A percentile compares a stretch with the other conserved stretches of the same genome.
Evolutionary conservation across 2,329 filamentous ascomycete genomes (phyloP).

Genomic region (Sphaceloma murrayae): DNA sequence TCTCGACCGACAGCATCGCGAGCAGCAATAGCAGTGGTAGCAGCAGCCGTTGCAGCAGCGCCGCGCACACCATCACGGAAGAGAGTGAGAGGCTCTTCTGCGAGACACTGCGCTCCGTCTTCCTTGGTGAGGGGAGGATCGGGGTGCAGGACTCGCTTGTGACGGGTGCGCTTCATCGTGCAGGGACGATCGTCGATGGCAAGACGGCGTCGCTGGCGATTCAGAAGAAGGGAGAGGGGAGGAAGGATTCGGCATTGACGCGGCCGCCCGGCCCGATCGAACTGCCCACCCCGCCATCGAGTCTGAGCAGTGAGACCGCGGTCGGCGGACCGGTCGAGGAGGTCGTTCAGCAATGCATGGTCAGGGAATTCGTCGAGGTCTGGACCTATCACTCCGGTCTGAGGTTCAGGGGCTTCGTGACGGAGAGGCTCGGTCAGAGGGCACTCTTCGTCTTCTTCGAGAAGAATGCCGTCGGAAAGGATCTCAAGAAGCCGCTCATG

Average conservation of each 20-base stretch:
- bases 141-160: conserved; percentile 71
- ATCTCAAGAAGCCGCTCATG: conserved; percentile 86
- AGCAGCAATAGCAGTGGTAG: conserved; percentile 29
- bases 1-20: conserved; percentile 10
- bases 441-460: conserved; percentile 86
- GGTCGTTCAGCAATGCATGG: conserved; percentile 23
- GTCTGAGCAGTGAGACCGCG: conserved; percentile 6
- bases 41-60: conserved; percentile 48
- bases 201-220: conserved; percentile 12
- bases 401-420: conserved; percentile 78
- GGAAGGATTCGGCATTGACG: conserved; percentile 20
- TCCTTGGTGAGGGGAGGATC: conserved; percentile 88
- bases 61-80: conserved; percentile 92
- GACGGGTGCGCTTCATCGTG: conserved; percentile 57
- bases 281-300: conserved; percentile 7
- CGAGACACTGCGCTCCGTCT: conserved; percentile 84
- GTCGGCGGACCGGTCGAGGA: conserved; percentile 7
- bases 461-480: conserved; percentile 57
- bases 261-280: background rate
- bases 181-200: conserved; percentile 16
- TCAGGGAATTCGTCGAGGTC: conserved; percentile 62
- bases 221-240: conserved; percentile 26
- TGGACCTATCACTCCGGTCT: conserved; percentile 79
- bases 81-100: conserved; percentile 99
- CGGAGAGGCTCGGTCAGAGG: conserved; percentile 58